Percentiles rank a stretch among this genome's conserved stretches.
Conservation (phyloP, 345 rosid genomes). For the Syzygium grande region DNA sequence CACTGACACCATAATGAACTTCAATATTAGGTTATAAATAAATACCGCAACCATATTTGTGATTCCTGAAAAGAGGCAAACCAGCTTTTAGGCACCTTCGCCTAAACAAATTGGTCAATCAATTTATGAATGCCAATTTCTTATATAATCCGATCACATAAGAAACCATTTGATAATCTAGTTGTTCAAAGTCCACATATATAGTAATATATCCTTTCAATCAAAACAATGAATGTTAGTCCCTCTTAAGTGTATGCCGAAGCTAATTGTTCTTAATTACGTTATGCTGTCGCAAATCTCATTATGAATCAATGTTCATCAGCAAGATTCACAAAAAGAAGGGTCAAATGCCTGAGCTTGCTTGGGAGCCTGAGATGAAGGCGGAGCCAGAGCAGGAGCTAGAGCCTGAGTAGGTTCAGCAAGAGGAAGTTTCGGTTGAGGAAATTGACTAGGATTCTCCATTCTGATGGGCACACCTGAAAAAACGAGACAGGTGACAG, state of each 20-base stretch:
- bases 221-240: background rate
- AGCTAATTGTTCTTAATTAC: background rate
- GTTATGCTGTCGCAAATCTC: background rate
- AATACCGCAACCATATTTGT: background rate
- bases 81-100: background rate
- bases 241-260: background rate
- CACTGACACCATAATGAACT: background rate
- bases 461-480: background rate
- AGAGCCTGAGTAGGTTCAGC: background rate
- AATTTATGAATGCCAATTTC: background rate
- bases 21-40: background rate
- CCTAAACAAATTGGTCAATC: background rate
- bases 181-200: background rate
- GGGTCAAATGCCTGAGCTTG: background rate
- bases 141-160: background rate
- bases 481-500: background rate
- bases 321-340: background rate
- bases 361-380: background rate
- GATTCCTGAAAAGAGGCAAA: background rate
- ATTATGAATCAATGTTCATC: background rate
- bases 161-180: background rate
- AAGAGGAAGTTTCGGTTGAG: background rate
- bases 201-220: background rate
- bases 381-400: background rate
- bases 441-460: background rate